Conservation (phyloP, 352 stramenopile species). For the Phytopythium litorale region DNA sequence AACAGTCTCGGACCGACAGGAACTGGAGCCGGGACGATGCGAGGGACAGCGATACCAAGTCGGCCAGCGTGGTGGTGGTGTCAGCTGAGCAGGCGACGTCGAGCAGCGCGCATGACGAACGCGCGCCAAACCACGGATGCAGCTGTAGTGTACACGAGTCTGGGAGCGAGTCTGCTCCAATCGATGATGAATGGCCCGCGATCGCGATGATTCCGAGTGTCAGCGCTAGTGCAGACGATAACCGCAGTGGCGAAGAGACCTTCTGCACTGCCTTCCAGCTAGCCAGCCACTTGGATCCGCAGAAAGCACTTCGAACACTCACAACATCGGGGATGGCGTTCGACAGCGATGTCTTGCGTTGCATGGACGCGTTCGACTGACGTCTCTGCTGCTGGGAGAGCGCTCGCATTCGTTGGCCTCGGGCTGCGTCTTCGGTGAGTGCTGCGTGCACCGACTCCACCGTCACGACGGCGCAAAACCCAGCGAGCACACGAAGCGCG, state of each 20-base stretch:
- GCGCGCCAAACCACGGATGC: background rate
- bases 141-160: background rate
- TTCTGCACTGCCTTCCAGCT: background rate
- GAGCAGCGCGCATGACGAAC: background rate
- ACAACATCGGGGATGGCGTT: background rate
- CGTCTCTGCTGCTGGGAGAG: background rate
- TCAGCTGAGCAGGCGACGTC: background rate
- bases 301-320: background rate
- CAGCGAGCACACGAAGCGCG: background rate
- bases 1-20: background rate
- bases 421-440: background rate
- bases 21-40: background rate
- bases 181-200: background rate
- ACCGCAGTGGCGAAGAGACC: background rate
- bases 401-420: background rate
- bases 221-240: background rate
- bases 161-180: background rate
- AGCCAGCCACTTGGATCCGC: background rate
- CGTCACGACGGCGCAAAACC: background rate
- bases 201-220: constrained; percentile 1
- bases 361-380: background rate
- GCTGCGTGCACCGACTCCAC: background rate
- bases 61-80: background rate
- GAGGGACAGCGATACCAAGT: background rate
- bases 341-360: constrained; percentile 1